Conservation (phyloP, 106 monocot genomes). For the Phalaenopsis aphrodite region DNA sequence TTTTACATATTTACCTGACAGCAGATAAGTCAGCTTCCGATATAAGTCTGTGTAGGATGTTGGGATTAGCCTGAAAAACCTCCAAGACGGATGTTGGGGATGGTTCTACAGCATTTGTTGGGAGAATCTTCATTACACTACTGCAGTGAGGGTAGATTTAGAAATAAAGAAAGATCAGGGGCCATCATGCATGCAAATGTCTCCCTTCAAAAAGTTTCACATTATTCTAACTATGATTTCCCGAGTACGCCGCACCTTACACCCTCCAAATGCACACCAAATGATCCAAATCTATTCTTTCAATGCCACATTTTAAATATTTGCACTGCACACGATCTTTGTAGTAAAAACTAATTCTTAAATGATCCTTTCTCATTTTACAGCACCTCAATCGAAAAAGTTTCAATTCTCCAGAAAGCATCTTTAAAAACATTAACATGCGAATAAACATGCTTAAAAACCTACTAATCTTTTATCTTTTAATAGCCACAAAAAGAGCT, state of each 20-base stretch:
- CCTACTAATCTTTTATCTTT: neutral
- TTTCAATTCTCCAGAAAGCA: neutral
- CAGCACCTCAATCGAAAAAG: neutral
- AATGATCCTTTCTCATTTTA: neutral
- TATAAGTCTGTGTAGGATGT: slow-evolving; percentile 66
- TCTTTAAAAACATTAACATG: neutral
- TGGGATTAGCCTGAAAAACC: slow-evolving; percentile 59
- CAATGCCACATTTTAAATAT: neutral
- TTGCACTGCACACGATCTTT: neutral
- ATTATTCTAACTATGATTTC: slow-evolving; percentile 1
- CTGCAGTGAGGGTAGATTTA: slow-evolving; percentile 21
- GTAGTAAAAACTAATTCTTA: neutral
- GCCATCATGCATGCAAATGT: neutral
- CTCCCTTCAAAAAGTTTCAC: neutral
- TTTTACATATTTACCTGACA: slow-evolving; percentile 45
- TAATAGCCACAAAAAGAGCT: neutral
- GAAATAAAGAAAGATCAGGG: neutral
- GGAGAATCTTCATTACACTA: slow-evolving; percentile 29
- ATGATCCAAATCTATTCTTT: neutral
- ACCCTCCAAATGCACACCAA: neutral
- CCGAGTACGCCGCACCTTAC: neutral
- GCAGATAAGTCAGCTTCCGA: slow-evolving; percentile 63
- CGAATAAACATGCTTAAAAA: neutral
- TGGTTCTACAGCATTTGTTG: slow-evolving; percentile 43
- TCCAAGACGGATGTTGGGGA: slow-evolving; percentile 74